Evolutionary conservation across 2,329 filamentous ascomycete species (phyloP).

Genomic region (Westerdykella ornata): DNA sequence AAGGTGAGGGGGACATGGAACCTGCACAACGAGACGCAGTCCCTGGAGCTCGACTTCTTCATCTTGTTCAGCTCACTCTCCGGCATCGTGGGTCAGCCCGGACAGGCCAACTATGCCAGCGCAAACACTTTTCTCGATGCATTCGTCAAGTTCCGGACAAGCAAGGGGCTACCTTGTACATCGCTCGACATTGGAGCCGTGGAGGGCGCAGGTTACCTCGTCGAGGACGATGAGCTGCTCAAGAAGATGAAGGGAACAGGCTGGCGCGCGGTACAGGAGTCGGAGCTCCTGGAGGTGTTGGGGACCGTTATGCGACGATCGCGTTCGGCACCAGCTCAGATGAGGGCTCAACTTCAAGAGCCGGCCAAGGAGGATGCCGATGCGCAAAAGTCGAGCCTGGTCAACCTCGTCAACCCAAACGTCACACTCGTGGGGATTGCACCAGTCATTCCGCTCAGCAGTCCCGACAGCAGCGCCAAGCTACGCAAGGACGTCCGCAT

Average conservation of each 20-base stretch:
- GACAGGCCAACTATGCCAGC: slow-evolving; percentile 12
- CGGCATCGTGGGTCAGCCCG: slow-evolving; percentile 4
- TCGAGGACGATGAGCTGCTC: slow-evolving; percentile 1
- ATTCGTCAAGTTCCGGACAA: slow-evolving; percentile 35
- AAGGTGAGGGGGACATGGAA: slow-evolving; percentile 32
- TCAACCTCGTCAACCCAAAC: no score
- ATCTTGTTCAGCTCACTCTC: slow-evolving; percentile 11
- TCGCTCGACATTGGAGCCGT: slow-evolving; percentile 38
- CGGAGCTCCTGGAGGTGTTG: slow-evolving; percentile 3
- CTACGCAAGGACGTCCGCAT: no score
- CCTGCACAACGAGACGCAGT: slow-evolving; percentile 9
- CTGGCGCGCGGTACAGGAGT: background rate
- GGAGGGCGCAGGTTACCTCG: slow-evolving; percentile 41
- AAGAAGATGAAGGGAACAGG: slow-evolving; percentile 1
- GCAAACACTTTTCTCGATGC: slow-evolving; percentile 36
- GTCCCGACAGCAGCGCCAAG: no score
- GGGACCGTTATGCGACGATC: no score
- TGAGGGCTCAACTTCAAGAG: no score
- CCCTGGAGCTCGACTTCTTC: slow-evolving; percentile 15
- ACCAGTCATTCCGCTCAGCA: no score
- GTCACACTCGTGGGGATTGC: no score
- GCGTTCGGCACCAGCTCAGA: no score
- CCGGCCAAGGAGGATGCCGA: no score
- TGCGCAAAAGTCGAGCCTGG: no score
- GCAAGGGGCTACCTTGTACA: slow-evolving; percentile 36